Evolutionary conservation across 768 basidiomycete genomes (phyloP), one percentile per base, ranked within the genome.

Genomic region (Hericium coralloides): DNA sequence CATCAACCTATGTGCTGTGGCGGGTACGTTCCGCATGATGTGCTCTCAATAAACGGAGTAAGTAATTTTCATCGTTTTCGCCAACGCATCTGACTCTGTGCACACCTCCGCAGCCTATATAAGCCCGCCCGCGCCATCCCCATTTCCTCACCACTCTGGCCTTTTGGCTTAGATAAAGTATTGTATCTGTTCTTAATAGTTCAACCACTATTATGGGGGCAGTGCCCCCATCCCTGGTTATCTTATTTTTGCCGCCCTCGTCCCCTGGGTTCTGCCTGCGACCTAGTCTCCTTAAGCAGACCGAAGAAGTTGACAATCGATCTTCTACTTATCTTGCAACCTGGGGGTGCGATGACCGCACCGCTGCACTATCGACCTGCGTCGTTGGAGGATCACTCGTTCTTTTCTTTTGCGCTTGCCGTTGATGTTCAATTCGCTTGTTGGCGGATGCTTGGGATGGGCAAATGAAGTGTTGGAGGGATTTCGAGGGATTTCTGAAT

Each of bases 81-180:
- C 49, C 56, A 37, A 49, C 51, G 55, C 57, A 55, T 56, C 59
- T 56, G 58, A 59, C 53, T 41, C 39, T n/a, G 39, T 55, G 48
- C 38, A 45, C 54, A 6, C 45, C 56, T 20, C 36, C 51, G 17
- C 45, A 2, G 20, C 17, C 37, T 12, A n/a, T 50, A 52, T 45
- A 49, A 39, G 43, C 49, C 25, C 52, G 49, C 50, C 49, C 37
- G 14, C 39, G 39, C 12, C 39, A 41, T 12, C n/a, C 39, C n/a
- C 2, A n/a, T 41, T 38, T 60, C 74, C 63, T 84, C 78, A 86
- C 85, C 86, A 87, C 86, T 88, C 86, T 87, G 86, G 86, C 85
- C 87, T 88, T 86, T 87, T 89, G 87, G 87, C 88, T 90, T 89
- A 89, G 88, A 90, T 89, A 87, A 89, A 89, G 87, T 90, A 88